These are phyloP conservation scores for Lophiotrema nucula DNA, from an alignment of 495 filamentous ascomycete species.

Conservation along the genomic window DNA sequence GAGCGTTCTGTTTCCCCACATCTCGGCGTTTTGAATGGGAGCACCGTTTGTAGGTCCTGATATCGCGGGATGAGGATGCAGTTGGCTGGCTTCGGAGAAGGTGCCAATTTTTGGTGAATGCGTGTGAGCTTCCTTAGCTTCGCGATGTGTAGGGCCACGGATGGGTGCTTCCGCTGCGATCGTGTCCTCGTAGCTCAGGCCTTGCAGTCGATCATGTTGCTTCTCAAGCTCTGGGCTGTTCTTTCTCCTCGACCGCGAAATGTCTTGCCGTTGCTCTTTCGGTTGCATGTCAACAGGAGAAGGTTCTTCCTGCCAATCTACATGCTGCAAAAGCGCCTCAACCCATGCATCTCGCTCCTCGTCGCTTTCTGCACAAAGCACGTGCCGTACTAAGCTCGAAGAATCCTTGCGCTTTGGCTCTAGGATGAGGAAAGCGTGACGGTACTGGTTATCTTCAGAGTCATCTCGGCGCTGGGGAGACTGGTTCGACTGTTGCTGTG, in stretches of 20 bases:
- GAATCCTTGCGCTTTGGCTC: slow-evolving; percentile 98
- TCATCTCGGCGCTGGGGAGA: slow-evolving; percentile 63
- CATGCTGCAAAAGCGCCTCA: slow-evolving; percentile 80
- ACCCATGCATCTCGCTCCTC: slow-evolving; percentile 93
- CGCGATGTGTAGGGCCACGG: slow-evolving; percentile 46
- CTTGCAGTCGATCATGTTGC: slow-evolving; percentile 62
- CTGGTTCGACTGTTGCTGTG: slow-evolving; percentile 57
- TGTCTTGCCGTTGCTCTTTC: slow-evolving; percentile 21
- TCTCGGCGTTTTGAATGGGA: slow-evolving; percentile 79
- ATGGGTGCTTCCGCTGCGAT: slow-evolving; percentile 69
- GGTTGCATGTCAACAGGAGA: slow-evolving; percentile 45
- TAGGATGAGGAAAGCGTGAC: slow-evolving; percentile 90
- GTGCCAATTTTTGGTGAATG: slow-evolving; percentile 37
- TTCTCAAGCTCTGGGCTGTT: slow-evolving; percentile 33
- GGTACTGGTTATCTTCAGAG: slow-evolving; percentile 88
- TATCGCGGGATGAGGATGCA: slow-evolving; percentile 59
- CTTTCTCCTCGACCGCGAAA: slow-evolving; percentile 37
- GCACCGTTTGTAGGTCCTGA: slow-evolving; percentile 84
- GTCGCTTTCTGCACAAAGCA: slow-evolving; percentile 93
- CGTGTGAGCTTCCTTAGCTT: slow-evolving; percentile 44
- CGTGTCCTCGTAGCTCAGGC: slow-evolving; percentile 81
- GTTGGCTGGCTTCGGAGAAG: slow-evolving; percentile 26
- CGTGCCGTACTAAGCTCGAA: slow-evolving; percentile 83
- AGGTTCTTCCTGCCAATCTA: slow-evolving; percentile 61
- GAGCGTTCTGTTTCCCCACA: slow-evolving; percentile 76